Evolutionary conservation across 2,329 filamentous ascomycete genomes (phyloP), one percentile per base, ranked within the genome.

Genomic region (Celoporthe dispersa): DNA sequence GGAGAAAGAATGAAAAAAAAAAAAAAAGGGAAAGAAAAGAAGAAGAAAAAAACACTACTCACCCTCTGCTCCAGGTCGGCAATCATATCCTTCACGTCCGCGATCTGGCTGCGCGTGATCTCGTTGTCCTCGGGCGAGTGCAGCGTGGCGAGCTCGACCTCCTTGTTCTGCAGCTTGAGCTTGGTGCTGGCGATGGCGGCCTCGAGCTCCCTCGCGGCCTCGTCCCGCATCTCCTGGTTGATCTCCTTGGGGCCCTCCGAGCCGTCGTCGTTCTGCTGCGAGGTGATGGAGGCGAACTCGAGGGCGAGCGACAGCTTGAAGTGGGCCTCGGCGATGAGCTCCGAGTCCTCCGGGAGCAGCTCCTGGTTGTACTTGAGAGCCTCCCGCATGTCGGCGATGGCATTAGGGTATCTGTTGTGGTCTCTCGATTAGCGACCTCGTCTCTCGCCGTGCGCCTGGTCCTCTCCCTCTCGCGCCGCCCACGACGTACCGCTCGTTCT

Each of bases 251-350:
- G 75, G 66, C 68, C 80, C n/a, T 44, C 65, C 72, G 73, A 74
- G 16, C 79, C 79, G n/a, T 82, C 81, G 28, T 83, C 81, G 60
- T 87, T 85, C 22, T 87, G 87, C 16, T 84, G 81, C 1, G 87
- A 85, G 7, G 90, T 92, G 61, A 96, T 89, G 0, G 94, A 96
- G 4, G 93, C 93, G 75, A 98, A 98, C 78, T 99, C 96, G 37
- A 99, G 87, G 0, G 96, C 96, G 22, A 99, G 88, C 0, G 95
- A 97, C 35, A 99, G 90, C 82, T 98, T 98, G 84, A 92, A 99
- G 83, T 99, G 94, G 22, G 93, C 95, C 83, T 99, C 96, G 57
- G 96, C 95, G 69, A 98, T 87, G 66, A 97, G 87, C 75, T 94
- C 92, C 19, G 93, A 94, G 72, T 97, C 93, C 64, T 91, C 86